A percentile compares a stretch with the other conserved stretches of the same genome.
These are phyloP conservation scores for Xylariales sp. DNA, from an alignment of 2,329 filamentous ascomycete species.

Conservation along the genomic window DNA sequence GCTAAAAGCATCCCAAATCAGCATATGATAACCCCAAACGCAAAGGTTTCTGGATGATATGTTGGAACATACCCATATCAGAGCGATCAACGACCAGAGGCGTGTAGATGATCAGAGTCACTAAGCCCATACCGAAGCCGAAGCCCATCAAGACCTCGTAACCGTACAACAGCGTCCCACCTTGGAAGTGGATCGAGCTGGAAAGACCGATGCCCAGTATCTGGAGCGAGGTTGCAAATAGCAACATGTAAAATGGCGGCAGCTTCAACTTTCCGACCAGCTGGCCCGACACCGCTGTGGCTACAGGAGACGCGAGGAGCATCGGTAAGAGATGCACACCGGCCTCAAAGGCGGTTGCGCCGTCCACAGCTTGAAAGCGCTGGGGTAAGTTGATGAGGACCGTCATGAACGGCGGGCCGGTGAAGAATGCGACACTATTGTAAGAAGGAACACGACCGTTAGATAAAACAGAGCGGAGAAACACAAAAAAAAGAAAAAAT, in stretches of 20 bases:
- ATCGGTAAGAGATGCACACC: conserved; percentile 28
- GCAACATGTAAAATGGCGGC: conserved; percentile 24
- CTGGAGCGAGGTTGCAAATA: conserved; percentile 22
- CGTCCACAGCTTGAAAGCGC: conserved; percentile 28
- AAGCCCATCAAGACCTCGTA: conserved; percentile 31
- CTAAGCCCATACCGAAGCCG: conserved; percentile 29
- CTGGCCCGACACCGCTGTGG: conserved; percentile 23
- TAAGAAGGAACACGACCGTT: no score
- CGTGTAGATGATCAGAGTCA: conserved; percentile 25
- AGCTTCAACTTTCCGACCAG: conserved; percentile 21
- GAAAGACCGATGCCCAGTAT: conserved; percentile 28
- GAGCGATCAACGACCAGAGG: conserved; percentile 22
- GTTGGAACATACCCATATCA: conserved; percentile 21
- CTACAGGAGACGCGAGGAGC: conserved; percentile 25
- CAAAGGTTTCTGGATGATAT: conserved; percentile 1
- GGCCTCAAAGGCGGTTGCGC: conserved; percentile 21
- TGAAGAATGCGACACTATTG: conserved; percentile 23
- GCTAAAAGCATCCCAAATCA: no score
- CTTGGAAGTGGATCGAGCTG: conserved; percentile 16
- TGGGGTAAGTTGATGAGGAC: conserved; percentile 31
- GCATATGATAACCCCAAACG: neutral
- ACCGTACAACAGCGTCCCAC: conserved; percentile 20
- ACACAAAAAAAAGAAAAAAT: no score
- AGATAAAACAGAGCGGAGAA: no score
- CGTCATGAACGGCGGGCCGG: conserved; percentile 28